phyloP scores from a whole-genome alignment of 208 protist genomes.

The Angomonas desouzai region DNA sequence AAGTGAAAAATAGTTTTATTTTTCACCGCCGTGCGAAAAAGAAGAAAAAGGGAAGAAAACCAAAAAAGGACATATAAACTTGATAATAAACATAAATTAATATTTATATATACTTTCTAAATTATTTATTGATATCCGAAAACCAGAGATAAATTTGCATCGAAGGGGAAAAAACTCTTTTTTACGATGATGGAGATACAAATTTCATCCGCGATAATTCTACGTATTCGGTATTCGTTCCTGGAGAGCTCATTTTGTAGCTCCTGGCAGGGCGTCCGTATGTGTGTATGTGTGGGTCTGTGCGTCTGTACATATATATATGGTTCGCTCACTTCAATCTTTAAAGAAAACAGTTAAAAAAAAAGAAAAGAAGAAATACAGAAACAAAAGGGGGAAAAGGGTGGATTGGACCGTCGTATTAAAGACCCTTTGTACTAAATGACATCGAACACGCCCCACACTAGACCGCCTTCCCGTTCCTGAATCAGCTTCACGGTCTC shows the following conservation, averaged over 20 bases:
- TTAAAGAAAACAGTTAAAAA: neutral
- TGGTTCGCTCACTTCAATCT: too few relatives aligned
- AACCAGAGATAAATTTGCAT: neutral
- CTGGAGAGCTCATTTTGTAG: neutral
- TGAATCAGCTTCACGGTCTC: slow-evolving; percentile 66
- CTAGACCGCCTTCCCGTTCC: slow-evolving; percentile 46
- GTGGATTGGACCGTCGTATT: neutral
- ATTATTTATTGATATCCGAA: too few relatives aligned
- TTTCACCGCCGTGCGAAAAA: neutral
- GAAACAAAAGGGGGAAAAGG: slow-evolving; percentile 2
- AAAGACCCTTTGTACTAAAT: slow-evolving; percentile 17
- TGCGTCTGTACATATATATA: too few relatives aligned
- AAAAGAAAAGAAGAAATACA: neutral
- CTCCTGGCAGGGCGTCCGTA: too few relatives aligned
- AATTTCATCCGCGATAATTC: too few relatives aligned
- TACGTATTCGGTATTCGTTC: too few relatives aligned
- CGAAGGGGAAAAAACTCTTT: neutral
- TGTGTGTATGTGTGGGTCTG: too few relatives aligned
- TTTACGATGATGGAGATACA: neutral
- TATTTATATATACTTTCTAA: neutral
- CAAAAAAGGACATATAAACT: neutral
- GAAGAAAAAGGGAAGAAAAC: neutral
- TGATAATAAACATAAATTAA: neutral
- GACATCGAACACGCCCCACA: slow-evolving; percentile 77
- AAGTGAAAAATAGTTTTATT: slow-evolving; percentile 8